Base-by-base conservation (phyloP, 805 yeast genomes). In the Candida maesae region DNA sequence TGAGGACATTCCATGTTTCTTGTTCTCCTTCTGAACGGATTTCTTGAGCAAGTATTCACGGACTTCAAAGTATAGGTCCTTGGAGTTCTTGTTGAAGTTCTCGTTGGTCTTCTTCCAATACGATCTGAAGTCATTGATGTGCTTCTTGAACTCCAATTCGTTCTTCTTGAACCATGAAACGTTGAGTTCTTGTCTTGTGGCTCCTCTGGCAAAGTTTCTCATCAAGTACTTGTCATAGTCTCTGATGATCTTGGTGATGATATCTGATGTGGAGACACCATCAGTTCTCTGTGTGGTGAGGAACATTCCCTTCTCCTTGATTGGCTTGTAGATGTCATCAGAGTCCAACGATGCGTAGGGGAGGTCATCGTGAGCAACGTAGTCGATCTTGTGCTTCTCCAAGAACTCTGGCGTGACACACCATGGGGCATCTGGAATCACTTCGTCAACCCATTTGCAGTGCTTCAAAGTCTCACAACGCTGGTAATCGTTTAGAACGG, bases 371-470 rank as follows among this genome's bases (percentile, higher is more conserved):
- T 93, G 99, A 2, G 99, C 99, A 46, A 91, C 96, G 56, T 88
- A 93, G 63, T 93, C 99, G 51, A 93, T 88, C 40, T 79, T 69
- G 64, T 93, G 96, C 52, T 83, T 65, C 35, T 68, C 68, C 50
- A 93, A 65, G 55, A 93, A 93, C 33, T 83, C 88, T 40, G 88
- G 78, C 3, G 89, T 84, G 20, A 93, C 89, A 52, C 84, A 77
- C 99, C 99, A 93, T 12, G 99, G 99, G 2, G 97, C 96, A 61
- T 86, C 71, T 21, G 91, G 89, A 40, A 93, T 73, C 21, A 93
- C 98, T 62, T 93, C 98, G 61, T 93, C 98, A 18, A 93, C 99
- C 99, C 99, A 93, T 55, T 72, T 79, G 64, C 99, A 93, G 65
- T 93, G 99, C 45, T 76, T 75, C 46, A 93, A 68, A n/a, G 96